Base-by-base conservation (phyloP, 2,329 filamentous ascomycete genomes). In the Hypoxylon sp. region DNA sequence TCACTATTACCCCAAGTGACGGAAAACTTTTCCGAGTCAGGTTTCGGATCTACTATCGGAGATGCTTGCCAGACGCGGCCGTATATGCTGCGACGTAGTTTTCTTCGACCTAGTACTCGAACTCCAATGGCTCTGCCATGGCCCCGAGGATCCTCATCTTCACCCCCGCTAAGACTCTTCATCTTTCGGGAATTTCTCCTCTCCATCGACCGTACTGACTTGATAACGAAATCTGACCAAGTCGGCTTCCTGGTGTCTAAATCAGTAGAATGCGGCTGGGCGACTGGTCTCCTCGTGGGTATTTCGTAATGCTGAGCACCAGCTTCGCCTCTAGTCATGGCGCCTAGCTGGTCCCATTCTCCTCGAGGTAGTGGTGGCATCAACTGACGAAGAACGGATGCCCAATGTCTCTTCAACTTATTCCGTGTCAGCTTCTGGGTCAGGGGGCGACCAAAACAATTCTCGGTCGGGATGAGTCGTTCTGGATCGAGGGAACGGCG, bases 311-410 rank as follows among this genome's bases (percentile, higher is more conserved):
- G 77, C 2, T 69, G 66, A 20, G 67, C 56, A 53, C 74, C 73
- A 2, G 82, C 81, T 27, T 78, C 78, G 1, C 85, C 88, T 6
- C 73, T 69, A 2, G 82, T 82, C 37, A 91, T 72, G 25, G 78
- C 77, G n/a, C 77, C 77, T n/a, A 91, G 77, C 13, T 83, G 74
- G 13, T 89, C 81, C 88, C 88, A 91, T 73, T 90, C 87, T 17
- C 80, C 79, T 30, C 76, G 78, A 6, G 82, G 82, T 14, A 91
- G 64, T 0, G 89, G 89, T n/a, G 87, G 86, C 72, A 88, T 79
- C 6, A 89, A 68, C 65, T 84, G 86, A 11, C 82, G 76, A 0
- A 84, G 78, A 14, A 81, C 74, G 3, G 63, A 63, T 40, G 77
- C 82, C 85, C 86, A 91, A 79, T 84, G 86, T 22, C 77, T 80